A percentile compares a stretch with the other conserved stretches of the same genome.
phyloP scores from a whole-genome alignment of 108 stramenopile genomes.

The Craspedostauros australis region DNA sequence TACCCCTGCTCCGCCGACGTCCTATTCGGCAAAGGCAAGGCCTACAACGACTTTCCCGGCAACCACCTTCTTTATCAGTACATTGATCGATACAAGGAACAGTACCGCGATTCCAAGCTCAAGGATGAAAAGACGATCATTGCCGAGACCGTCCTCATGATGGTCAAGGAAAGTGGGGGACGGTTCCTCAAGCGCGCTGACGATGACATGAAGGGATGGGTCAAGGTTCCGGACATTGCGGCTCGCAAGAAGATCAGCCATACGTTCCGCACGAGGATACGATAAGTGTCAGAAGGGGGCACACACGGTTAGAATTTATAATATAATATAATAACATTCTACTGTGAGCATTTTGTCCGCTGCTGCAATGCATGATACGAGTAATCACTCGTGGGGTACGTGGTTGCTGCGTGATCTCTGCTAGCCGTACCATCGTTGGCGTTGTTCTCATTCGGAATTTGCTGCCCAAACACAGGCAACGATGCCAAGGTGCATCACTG shows the following conservation, averaged over 20 bases:
- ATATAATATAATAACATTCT: too few relatives aligned
- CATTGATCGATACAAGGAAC: conserved; percentile 7
- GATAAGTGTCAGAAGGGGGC: too few relatives aligned
- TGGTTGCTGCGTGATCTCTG: too few relatives aligned
- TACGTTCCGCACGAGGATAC: conserved; percentile 12
- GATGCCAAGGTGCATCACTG: too few relatives aligned
- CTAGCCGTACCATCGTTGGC: too few relatives aligned
- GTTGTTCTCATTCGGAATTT: too few relatives aligned
- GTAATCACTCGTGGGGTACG: too few relatives aligned
- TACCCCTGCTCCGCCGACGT: conserved; percentile 2
- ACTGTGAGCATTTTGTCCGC: too few relatives aligned
- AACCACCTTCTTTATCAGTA: background rate
- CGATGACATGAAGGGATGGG: conserved; percentile 13
- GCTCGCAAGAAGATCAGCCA: conserved; percentile 9
- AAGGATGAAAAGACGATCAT: conserved; percentile 13
- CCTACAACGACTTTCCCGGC: background rate
- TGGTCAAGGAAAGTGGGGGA: conserved; percentile 8
- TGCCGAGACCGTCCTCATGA: conserved; percentile 1
- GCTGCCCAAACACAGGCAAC: too few relatives aligned
- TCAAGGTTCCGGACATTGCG: conserved; percentile 7
- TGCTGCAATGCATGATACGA: too few relatives aligned
- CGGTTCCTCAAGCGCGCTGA: conserved; percentile 10
- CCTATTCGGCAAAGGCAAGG: conserved; percentile 13
- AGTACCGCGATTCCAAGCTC: background rate
- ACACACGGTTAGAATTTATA: too few relatives aligned